Evolutionary conservation across 208 protist species (phyloP).

Genomic region (Leishmania guyanensis): DNA sequence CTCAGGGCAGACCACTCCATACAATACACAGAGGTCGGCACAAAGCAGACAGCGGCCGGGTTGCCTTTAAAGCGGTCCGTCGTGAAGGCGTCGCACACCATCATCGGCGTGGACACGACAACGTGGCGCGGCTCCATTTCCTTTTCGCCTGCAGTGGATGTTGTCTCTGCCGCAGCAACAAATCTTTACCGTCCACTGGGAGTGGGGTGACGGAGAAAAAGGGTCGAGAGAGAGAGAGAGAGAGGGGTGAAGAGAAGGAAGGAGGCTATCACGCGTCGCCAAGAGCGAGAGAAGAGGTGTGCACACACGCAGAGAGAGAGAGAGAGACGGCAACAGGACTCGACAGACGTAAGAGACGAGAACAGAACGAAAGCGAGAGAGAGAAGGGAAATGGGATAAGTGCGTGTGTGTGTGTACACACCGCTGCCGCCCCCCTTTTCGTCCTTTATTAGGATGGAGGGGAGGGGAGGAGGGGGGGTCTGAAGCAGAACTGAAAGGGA

Average conservation of each 20-base stretch:
- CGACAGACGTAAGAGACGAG: neutral
- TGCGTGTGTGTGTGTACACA: neutral
- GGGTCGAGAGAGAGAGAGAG: neutral
- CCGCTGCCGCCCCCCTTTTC: neutral
- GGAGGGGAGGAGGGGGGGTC: neutral
- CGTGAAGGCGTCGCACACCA: slow-evolving; percentile 73
- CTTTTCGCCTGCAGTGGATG: neutral
- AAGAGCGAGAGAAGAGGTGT: neutral
- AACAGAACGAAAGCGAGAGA: neutral
- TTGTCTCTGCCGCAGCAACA: slow-evolving; percentile 7
- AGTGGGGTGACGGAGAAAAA: slow-evolving; percentile 1
- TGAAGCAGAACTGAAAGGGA: neutral
- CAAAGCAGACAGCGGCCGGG: slow-evolving; percentile 61
- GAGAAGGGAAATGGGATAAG: slow-evolving; percentile 8
- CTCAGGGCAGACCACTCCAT: slow-evolving; percentile 56
- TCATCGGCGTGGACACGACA: slow-evolving; percentile 46
- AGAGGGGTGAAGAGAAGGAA: neutral
- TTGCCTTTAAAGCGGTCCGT: slow-evolving; percentile 66
- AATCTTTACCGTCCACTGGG: neutral
- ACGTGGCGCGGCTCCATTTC: slow-evolving; percentile 22
- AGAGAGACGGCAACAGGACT: neutral
- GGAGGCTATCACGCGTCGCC: too few relatives aligned
- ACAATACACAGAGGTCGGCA: slow-evolving; percentile 52
- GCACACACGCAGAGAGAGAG: neutral
- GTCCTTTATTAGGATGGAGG: neutral